A percentile compares a stretch with the other conserved stretches of the same genome.
Evolutionary conservation across 2,329 filamentous ascomycete species (phyloP).

Genomic region (Conoideocrella luteorostrata): DNA sequence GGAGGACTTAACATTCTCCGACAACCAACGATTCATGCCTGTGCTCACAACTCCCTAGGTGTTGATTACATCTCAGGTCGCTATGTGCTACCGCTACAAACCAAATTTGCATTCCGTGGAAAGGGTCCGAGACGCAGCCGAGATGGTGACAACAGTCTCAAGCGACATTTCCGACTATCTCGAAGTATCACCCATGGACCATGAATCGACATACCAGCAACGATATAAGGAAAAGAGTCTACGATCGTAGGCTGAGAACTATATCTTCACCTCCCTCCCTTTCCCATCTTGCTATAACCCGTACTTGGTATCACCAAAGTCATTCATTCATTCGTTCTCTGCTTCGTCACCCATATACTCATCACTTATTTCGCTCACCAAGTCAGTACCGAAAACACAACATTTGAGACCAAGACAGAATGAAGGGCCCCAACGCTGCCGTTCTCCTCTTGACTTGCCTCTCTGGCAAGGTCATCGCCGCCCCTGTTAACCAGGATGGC

Average conservation of each 20-base stretch:
- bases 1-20: too few species aligned
- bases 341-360: neutral
- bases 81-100: neutral
- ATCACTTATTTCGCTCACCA: neutral
- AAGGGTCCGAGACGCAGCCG: neutral
- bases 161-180: neutral
- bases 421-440: slow-evolving; percentile 4
- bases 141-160: neutral
- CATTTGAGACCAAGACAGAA: neutral
- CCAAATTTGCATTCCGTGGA: neutral
- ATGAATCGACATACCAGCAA: too few species aligned
- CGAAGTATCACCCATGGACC: too few species aligned
- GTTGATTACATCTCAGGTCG: too few species aligned
- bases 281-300: neutral
- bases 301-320: neutral
- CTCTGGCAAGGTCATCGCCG: slow-evolving; percentile 2
- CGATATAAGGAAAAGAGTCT: too few species aligned
- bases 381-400: neutral
- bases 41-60: too few species aligned
- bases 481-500: neutral
- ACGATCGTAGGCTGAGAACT: neutral
- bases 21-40: too few species aligned
- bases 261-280: neutral
- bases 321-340: neutral
- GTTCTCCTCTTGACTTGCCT: slow-evolving; percentile 6